Conservation (phyloP, 1,139 yeast species). For the Zygoascus meyerae region DNA sequence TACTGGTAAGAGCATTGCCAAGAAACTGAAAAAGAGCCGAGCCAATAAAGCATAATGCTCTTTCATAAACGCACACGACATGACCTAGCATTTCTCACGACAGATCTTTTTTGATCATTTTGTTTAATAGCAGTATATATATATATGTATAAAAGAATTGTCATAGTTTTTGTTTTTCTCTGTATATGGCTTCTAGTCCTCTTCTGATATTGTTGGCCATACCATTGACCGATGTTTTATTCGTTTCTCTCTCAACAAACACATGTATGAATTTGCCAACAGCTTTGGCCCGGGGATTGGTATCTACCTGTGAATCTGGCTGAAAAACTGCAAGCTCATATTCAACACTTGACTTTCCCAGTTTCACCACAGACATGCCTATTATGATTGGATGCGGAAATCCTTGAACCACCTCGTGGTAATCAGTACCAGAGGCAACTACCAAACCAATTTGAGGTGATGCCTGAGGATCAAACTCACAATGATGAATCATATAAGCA, state of each 20-base stretch:
- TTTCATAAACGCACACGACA: slow-evolving; percentile 13
- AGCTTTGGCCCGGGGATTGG: slow-evolving; percentile 24
- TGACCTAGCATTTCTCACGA: slow-evolving; percentile 19
- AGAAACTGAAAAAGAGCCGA: slow-evolving; percentile 5
- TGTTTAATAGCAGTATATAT: slow-evolving; percentile 21
- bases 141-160: too few species aligned
- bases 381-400: slow-evolving; percentile 28
- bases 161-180: neutral
- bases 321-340: slow-evolving; percentile 32
- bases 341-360: slow-evolving; percentile 29
- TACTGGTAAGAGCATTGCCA: slow-evolving; percentile 13
- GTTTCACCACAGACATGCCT: slow-evolving; percentile 27
- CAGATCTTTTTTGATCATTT: slow-evolving; percentile 23
- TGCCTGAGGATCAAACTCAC: slow-evolving; percentile 22
- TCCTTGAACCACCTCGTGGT: slow-evolving; percentile 27
- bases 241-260: slow-evolving; percentile 24
- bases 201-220: neutral
- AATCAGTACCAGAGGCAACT: slow-evolving; percentile 29
- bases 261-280: slow-evolving; percentile 30
- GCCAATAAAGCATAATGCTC: slow-evolving; percentile 2
- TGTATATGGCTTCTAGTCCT: slow-evolving; percentile 7
- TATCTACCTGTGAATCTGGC: slow-evolving; percentile 6
- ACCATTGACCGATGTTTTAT: neutral
- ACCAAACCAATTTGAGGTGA: slow-evolving; percentile 26
- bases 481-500: slow-evolving; percentile 26